Conservation (phyloP, 2,329 filamentous ascomycete species). For the Penicillium corylophilum region DNA sequence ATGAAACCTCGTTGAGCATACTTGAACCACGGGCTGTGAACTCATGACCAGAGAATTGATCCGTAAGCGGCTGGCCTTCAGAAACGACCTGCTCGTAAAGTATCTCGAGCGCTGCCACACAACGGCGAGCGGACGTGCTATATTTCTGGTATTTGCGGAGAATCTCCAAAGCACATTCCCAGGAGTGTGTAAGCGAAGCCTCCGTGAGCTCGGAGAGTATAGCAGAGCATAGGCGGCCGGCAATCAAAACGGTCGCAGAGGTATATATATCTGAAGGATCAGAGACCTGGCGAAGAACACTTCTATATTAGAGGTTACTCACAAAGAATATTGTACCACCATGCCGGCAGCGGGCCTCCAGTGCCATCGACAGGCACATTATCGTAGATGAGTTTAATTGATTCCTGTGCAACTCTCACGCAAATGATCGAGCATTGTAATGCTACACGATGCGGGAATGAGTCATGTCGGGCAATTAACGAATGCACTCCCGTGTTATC, state of each 20-base stretch:
- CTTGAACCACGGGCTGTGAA: neutral
- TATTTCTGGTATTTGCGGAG: conserved; percentile 33
- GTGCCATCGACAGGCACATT: conserved; percentile 30
- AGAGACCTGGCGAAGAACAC: neutral
- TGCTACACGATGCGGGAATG: conserved; percentile 33
- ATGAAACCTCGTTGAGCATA: conserved; percentile 22
- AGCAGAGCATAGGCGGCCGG: conserved; percentile 29
- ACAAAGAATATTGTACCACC: conserved; percentile 42
- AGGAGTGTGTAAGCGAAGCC: conserved; percentile 24
- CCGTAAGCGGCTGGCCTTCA: conserved; percentile 10
- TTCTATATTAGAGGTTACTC: neutral
- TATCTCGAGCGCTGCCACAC: conserved; percentile 33
- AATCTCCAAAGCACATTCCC: conserved; percentile 31
- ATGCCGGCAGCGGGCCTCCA: conserved; percentile 33
- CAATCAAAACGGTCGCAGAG: conserved; percentile 36
- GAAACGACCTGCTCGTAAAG: conserved; percentile 30
- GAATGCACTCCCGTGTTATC: conserved; percentile 21
- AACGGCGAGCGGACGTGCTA: conserved; percentile 33
- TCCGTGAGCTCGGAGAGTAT: conserved; percentile 29
- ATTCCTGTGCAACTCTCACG: conserved; percentile 34
- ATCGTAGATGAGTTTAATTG: conserved; percentile 31
- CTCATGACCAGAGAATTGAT: conserved; percentile 2
- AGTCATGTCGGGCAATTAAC: conserved; percentile 24
- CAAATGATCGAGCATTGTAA: conserved; percentile 38
- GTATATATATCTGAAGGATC: conserved; percentile 34